phyloP scores from a whole-genome alignment of 2,329 filamentous ascomycete species.

The Aureobasidium subglaciale region DNA sequence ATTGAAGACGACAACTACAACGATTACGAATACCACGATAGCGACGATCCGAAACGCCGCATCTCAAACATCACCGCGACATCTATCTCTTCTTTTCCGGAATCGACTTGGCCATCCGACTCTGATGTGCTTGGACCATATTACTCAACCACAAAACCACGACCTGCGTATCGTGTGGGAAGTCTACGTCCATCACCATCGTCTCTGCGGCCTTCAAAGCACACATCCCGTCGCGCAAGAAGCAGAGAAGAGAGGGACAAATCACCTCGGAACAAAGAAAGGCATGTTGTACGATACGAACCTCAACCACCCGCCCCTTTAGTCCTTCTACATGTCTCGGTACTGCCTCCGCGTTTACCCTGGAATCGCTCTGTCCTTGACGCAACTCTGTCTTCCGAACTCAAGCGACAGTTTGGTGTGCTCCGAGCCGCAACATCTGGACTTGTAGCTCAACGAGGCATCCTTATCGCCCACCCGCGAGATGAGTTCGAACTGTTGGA shows the following conservation, averaged over 20 bases:
- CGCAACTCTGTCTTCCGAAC: constrained; percentile 48
- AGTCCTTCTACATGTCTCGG: constrained; percentile 69
- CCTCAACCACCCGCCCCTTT: constrained; percentile 43
- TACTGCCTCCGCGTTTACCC: constrained; percentile 61
- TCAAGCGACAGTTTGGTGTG: constrained; percentile 40
- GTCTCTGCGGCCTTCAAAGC: constrained; percentile 29
- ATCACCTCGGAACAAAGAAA: background rate
- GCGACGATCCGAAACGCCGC: constrained; percentile 16
- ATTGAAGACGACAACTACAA: background rate
- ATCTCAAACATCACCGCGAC: constrained; percentile 24
- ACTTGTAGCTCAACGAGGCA: constrained; percentile 64
- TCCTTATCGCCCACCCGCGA: constrained; percentile 70
- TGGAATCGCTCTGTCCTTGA: constrained; percentile 51
- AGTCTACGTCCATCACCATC: constrained; percentile 21
- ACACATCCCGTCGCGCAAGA: background rate
- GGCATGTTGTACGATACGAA: background rate
- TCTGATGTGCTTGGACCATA: constrained; percentile 30
- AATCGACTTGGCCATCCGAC: constrained; percentile 26
- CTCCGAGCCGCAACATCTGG: constrained; percentile 65
- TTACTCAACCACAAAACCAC: constrained; percentile 43
- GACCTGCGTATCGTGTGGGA: constrained; percentile 19
- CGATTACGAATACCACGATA: background rate
- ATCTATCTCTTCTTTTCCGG: constrained; percentile 28
- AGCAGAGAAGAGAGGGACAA: constrained; percentile 8
- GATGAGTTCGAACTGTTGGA: constrained; percentile 75